A percentile compares a stretch with the other conserved stretches of the same genome.
phyloP scores from a whole-genome alignment of 139 green algal species.

The Ulvella scutata region DNA sequence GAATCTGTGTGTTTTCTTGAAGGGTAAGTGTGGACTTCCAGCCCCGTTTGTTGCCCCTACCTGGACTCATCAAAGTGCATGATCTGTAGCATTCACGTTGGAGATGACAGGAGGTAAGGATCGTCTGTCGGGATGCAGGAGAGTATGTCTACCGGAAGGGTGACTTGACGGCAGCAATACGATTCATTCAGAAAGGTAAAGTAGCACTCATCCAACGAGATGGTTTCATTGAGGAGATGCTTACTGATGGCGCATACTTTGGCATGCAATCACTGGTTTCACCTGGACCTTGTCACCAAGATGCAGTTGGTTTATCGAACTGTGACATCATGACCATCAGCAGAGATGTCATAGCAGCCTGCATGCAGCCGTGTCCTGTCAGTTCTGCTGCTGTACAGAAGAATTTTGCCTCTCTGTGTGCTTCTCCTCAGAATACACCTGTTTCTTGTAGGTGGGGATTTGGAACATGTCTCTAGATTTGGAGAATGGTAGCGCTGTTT shows the following conservation, averaged over 20 bases:
- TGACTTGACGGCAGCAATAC: conserved; percentile 6
- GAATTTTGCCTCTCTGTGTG: neutral
- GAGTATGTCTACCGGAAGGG: conserved; percentile 38
- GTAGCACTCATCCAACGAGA: neutral
- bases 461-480: neutral
- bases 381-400: neutral
- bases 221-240: neutral
- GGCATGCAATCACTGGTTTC: neutral
- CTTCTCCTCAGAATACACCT: neutral
- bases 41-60: neutral
- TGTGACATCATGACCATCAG: neutral
- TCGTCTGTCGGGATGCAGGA: neutral
- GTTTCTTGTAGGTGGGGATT: neutral
- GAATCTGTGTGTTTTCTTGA: conserved; percentile 25
- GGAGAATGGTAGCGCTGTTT: neutral
- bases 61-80: neutral
- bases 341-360: neutral
- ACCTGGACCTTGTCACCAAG: neutral
- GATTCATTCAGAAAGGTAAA: neutral
- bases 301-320: neutral
- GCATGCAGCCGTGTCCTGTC: neutral
- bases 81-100: neutral
- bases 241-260: neutral
- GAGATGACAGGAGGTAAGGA: neutral
- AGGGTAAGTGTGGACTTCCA: neutral